Evolutionary conservation across 2,329 filamentous ascomycete species (phyloP), one percentile per base, ranked within the genome.

Genomic region (Neofusicoccum cordaticola): DNA sequence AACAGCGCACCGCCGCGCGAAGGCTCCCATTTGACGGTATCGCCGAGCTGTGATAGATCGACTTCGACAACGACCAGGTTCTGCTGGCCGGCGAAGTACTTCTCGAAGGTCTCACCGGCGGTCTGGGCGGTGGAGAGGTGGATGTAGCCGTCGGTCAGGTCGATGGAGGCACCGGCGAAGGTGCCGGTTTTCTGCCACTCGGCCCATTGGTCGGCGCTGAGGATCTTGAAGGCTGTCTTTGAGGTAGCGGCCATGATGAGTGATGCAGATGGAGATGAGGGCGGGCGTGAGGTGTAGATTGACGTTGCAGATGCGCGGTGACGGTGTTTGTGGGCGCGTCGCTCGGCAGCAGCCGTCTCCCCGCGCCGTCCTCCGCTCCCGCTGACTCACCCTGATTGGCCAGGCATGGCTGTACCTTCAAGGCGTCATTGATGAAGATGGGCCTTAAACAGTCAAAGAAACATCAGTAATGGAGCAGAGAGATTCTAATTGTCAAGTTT

Each of bases 91-190:
- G 57, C 52, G 62, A 67, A 68, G 47, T 58, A 68, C 19, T 62
- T 61, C 2, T 41, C 60, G 52, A 57, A 68, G n/a, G 67, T 67
- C 17, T 66, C 66, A 15, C 15, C 51, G 11, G 53, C 62, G 31
- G 66, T 66, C 48, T 35, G 31, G 3, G 63, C 63, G 27, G 67
- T 64, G 4, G 67, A 68, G 8, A 68, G 63, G 48, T 68, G 67
- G 64, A 68, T 67, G 53, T 67, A 68, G 37, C 67, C 67, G 64
- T 68, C 67, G 4, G 44, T 50, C 22, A 67, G 51, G 52, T 68
- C 67, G 51, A 68, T 66, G 17, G 58, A 52, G 47, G 67, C 66
- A 45, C 65, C 66, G 42, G 60, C 39, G 65, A 68, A 67, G 34
- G 37, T 22, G 51, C 58, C 63, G 41, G 56, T 7, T 6, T 34